These are phyloP conservation scores for Phytophthora aleatoria DNA, from an alignment of 352 stramenopile genomes.

Conservation along the genomic window DNA sequence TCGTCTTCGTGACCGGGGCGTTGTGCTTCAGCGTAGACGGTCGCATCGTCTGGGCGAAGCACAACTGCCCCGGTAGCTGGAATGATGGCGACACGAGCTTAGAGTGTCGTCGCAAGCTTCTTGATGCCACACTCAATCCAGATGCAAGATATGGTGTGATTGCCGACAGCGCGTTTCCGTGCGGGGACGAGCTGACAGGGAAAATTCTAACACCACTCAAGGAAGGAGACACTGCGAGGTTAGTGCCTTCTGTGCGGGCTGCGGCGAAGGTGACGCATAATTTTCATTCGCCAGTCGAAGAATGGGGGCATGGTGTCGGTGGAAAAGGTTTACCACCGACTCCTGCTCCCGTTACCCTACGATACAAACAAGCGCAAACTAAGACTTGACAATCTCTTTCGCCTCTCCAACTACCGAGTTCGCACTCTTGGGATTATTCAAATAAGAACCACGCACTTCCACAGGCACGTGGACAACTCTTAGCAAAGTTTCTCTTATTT, in stretches of 20 bases:
- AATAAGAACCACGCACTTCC: not conserved
- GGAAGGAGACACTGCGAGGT: not conserved
- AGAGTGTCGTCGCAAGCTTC: not conserved
- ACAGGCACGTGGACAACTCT: too few relatives aligned
- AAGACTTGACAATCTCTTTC: not conserved
- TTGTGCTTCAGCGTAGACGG: not conserved
- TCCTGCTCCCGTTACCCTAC: not conserved
- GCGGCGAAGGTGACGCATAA: not conserved
- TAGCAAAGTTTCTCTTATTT: too few relatives aligned
- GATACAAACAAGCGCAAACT: not conserved
- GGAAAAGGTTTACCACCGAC: not conserved
- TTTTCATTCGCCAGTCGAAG: not conserved
- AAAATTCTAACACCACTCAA: not conserved
- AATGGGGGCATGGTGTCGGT: not conserved
- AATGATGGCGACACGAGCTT: not conserved
- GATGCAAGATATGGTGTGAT: not conserved
- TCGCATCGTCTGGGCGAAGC: not conserved
- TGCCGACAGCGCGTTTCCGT: not conserved
- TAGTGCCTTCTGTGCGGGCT: not conserved
- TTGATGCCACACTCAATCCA: not conserved
- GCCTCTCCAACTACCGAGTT: not conserved
- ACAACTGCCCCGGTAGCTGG: not conserved
- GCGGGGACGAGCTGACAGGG: too few relatives aligned
- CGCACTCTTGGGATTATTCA: not conserved
- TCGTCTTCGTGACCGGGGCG: not conserved